phyloP scores from a whole-genome alignment of 257 asterid species.

The Solanum raphanifolium region DNA sequence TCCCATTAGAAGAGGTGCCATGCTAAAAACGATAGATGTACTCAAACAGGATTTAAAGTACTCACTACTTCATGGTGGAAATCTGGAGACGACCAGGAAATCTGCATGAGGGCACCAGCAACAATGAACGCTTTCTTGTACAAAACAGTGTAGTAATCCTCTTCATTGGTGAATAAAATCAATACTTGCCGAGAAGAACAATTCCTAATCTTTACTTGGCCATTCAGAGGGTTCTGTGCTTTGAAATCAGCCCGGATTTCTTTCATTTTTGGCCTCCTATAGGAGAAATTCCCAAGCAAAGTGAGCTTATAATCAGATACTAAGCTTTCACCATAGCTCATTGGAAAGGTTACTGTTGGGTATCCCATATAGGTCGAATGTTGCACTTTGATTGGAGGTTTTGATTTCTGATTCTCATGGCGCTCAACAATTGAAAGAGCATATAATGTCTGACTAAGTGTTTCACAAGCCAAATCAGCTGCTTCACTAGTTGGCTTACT shows the following conservation, averaged over 20 bases:
- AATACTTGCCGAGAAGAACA: neutral
- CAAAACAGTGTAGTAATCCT: neutral
- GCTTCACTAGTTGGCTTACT: conserved; percentile 27
- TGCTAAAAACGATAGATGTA: neutral
- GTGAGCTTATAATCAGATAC: neutral
- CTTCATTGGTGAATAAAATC: neutral
- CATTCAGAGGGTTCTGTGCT: neutral
- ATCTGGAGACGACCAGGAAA: neutral
- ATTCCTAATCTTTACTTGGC: neutral
- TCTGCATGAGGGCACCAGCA: neutral
- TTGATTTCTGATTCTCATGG: neutral
- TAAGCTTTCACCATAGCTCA: neutral
- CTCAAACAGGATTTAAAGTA: neutral
- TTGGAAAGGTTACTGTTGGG: neutral
- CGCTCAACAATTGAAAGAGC: neutral
- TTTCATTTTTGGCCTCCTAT: neutral
- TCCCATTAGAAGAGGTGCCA: neutral
- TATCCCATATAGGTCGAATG: neutral
- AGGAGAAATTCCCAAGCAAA: neutral
- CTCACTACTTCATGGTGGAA: neutral
- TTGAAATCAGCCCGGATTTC: neutral
- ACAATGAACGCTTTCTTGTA: neutral
- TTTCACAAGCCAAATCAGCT: conserved; percentile 34
- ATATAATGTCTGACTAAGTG: conserved; percentile 29
- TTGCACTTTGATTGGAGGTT: neutral